Base-by-base conservation (phyloP, 495 filamentous ascomycete species). In the Hypoxylon rickii region DNA sequence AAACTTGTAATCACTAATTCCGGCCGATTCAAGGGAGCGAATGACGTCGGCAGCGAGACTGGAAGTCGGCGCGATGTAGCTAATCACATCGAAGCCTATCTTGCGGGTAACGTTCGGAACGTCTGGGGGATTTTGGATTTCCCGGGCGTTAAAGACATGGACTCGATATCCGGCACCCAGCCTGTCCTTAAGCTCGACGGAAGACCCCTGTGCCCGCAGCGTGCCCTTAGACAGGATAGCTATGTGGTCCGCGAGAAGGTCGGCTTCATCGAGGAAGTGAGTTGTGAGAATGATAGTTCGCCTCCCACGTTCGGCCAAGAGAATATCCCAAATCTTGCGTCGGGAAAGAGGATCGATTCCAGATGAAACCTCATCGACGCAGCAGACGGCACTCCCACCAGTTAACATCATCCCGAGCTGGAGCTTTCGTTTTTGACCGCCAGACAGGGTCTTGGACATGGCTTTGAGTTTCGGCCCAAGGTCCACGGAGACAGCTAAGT, bases 381-480 rank as follows among this genome's bases (percentile, higher is more conserved):
- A 92, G 69, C 91, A 96, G 5, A 96, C 84, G 12, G 79, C 82
- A 53, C 85, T 89, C 13, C 89, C 91, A 32, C 91, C 91, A 18
- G 89, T 91, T 45, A 96, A 83, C 89, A 94, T 95, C 83, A 93
- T 91, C n/a, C 87, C 86, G 7, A 96, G 79, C 65, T 96, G 91
- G n/a, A 93, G 73, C 69, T 95, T 95, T 17, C 91, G 79, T 69
- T 93, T 95, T 70, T 96, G 91, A 0, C 91, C 91, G 4, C 91
- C 90, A 2, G 89, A 94, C 3, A 96, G 76, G 1, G 88, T 89
- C 48, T 79, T 79, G 0, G 88, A 78, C 55, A 74, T 71, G 0
- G 89, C 84, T 34, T 83, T 80, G 17, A 80, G 64, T 70, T 96
- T 96, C 7, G 78, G 71, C 12, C 76, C 77, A 8, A 96, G 79